Conservation (phyloP, 352 stramenopile species). For the Globisporangium lucens region DNA sequence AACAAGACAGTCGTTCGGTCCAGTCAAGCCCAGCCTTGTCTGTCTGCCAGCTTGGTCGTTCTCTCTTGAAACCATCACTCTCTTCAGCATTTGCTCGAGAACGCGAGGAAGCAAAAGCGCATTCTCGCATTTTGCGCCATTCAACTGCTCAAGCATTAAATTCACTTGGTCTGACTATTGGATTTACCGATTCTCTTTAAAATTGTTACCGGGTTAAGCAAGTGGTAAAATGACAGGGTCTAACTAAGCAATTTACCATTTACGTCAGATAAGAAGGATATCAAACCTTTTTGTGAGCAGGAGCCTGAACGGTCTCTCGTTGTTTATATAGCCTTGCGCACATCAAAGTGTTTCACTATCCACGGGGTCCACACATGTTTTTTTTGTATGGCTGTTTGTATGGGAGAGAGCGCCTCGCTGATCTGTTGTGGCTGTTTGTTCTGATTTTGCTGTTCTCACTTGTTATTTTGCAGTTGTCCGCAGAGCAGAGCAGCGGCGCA, state of each 20-base stretch:
- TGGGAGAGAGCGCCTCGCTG: not conserved
- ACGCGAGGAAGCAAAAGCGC: not conserved
- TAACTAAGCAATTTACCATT: not conserved
- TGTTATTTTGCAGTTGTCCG: not conserved
- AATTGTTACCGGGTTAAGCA: not conserved
- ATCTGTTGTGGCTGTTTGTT: not conserved
- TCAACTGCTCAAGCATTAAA: too few species aligned
- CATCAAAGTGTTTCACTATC: not conserved
- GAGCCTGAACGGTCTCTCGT: not conserved
- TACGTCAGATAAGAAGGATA: not conserved
- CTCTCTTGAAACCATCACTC: not conserved
- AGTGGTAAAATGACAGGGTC: not conserved
- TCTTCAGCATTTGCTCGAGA: not conserved
- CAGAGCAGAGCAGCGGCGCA: not conserved
- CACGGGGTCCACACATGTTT: not conserved
- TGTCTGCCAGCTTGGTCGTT: not conserved
- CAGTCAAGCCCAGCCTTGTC: not conserved
- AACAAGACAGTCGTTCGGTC: not conserved
- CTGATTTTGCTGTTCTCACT: not conserved
- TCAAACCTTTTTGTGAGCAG: not conserved
- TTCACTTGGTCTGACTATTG: too few species aligned
- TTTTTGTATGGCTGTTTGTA: conserved; percentile 7
- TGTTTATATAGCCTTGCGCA: not conserved
- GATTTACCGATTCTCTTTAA: not conserved
- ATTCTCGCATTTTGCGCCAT: not conserved